Evolutionary conservation across 345 rosid species (phyloP).

Genomic region (Litchi chinensis): DNA sequence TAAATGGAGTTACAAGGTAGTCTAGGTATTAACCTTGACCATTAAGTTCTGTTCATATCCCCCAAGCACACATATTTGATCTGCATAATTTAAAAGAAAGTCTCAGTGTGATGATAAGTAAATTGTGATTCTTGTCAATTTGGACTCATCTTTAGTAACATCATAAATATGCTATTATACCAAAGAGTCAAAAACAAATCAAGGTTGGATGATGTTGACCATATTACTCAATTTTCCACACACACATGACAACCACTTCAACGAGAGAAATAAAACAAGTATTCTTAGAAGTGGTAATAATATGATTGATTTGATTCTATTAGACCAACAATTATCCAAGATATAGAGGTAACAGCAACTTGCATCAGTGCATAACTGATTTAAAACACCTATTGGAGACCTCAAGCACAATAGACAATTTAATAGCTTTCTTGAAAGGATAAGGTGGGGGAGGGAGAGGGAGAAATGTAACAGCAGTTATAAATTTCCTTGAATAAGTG

Average conservation of each 20-base stretch:
- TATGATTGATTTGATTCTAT: not conserved
- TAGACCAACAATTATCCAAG: not conserved
- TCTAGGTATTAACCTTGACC: slow-evolving; percentile 19
- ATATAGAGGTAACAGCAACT: not conserved
- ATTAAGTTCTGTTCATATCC: slow-evolving; percentile 70
- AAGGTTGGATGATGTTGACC: not conserved
- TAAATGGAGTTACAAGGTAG: not conserved
- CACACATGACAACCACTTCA: not conserved
- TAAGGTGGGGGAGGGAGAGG: not conserved
- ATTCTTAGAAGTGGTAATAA: not conserved
- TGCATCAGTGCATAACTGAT: not conserved
- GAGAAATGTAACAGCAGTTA: not conserved
- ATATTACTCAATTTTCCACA: not conserved
- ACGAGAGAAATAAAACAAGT: not conserved
- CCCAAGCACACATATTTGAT: slow-evolving; percentile 83
- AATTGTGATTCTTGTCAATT: not conserved
- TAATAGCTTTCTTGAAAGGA: not conserved
- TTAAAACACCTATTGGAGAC: not conserved
- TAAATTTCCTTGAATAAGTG: not conserved
- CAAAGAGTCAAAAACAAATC: not conserved
- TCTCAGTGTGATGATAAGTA: not conserved
- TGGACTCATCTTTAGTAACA: not conserved
- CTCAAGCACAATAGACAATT: not conserved
- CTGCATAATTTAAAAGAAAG: slow-evolving; percentile 41
- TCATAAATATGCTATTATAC: not conserved